These are phyloP conservation scores for Euphorbia peplus DNA, from an alignment of 345 rosid species.

Conservation along the genomic window DNA sequence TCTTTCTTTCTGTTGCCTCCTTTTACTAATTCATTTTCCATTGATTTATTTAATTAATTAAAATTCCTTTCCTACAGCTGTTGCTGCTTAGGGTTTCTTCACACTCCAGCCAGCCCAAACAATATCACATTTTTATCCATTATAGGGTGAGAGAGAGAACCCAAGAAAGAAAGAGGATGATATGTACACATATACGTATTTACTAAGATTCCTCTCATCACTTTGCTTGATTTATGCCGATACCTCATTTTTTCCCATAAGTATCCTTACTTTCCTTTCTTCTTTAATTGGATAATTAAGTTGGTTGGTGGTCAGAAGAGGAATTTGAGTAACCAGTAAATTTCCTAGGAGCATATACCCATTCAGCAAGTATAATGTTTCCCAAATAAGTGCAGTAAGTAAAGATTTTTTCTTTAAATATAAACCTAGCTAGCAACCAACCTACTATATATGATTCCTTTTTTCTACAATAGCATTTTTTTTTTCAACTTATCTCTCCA, in stretches of 20 bases:
- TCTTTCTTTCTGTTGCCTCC: too few species aligned
- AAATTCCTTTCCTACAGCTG: neutral
- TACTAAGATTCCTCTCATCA: neutral
- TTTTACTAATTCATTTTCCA: constrained; percentile 17
- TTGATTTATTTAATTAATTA: neutral
- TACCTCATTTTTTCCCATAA: constrained; percentile 8
- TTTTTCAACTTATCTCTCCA: neutral
- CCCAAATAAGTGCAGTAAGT: constrained; percentile 13
- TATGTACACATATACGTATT: too few species aligned
- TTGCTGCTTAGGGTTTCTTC: constrained; percentile 6
- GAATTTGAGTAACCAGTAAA: neutral
- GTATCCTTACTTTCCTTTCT: constrained; percentile 1
- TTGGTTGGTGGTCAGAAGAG: too few species aligned
- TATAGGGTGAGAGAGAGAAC: neutral
- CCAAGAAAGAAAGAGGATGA: too few species aligned
- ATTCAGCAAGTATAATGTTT: constrained; percentile 19
- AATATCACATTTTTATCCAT: too few species aligned
- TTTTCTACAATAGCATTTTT: neutral
- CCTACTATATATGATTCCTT: neutral
- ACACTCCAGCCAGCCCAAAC: neutral
- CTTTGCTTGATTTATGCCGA: constrained; percentile 5
- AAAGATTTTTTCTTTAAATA: neutral
- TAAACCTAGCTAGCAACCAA: neutral
- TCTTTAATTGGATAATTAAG: too few species aligned
- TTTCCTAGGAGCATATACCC: constrained; percentile 14